Percentiles rank a stretch among this genome's conserved stretches.
phyloP scores from a whole-genome alignment of 306 rosid species.

The Pyrus betulifolia region DNA sequence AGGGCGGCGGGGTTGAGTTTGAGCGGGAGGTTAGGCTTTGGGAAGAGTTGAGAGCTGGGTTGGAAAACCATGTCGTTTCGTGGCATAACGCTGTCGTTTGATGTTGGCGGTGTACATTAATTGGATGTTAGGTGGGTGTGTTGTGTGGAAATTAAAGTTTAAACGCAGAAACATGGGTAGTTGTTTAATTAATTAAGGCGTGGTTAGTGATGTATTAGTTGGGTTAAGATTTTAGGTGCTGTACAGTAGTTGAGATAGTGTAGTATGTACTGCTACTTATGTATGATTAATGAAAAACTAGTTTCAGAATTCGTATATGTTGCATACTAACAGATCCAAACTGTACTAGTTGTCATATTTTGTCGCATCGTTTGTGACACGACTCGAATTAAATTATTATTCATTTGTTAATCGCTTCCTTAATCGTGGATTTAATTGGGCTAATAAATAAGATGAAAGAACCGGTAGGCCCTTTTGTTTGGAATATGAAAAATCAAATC shows the following conservation, averaged over 20 bases:
- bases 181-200: too few species aligned
- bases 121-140: neutral
- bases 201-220: neutral
- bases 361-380: too few species aligned
- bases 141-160: neutral
- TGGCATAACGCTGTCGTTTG: slow-evolving; percentile 37
- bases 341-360: too few species aligned
- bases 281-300: neutral
- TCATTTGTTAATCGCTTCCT: too few species aligned
- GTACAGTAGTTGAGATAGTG: neutral
- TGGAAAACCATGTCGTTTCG: slow-evolving; percentile 46
- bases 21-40: slow-evolving; percentile 41
- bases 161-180: too few species aligned
- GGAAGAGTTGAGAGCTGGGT: slow-evolving; percentile 38
- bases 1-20: slow-evolving; percentile 48
- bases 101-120: neutral
- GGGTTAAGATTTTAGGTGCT: neutral
- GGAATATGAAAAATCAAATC: too few species aligned
- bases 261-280: neutral
- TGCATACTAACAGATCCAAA: neutral
- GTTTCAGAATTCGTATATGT: neutral
- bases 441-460: too few species aligned
- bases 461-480: too few species aligned
- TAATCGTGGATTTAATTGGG: too few species aligned
- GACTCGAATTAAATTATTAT: too few species aligned